Percentiles rank a stretch among this genome's conserved stretches.
phyloP scores from a whole-genome alignment of 2,329 filamentous ascomycete species.

The Paecilomyces formosus region DNA sequence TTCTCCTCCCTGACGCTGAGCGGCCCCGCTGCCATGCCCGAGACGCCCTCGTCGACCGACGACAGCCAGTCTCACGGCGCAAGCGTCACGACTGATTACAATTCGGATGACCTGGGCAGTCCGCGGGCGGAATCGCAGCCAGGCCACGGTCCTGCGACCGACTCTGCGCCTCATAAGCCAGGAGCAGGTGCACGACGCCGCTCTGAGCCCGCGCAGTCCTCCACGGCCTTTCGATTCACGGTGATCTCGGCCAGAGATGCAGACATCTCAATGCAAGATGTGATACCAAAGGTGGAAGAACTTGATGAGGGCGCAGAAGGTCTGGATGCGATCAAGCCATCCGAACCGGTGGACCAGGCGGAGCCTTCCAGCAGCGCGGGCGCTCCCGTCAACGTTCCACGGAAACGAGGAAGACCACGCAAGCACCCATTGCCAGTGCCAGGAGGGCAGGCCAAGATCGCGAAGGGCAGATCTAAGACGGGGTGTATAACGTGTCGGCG shows the following conservation, averaged over 20 bases:
- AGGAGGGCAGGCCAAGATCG: slow-evolving; percentile 57
- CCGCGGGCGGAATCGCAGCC: slow-evolving; percentile 3
- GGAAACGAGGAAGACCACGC: slow-evolving; percentile 70
- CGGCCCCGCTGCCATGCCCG: slow-evolving; percentile 11
- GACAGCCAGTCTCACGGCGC: slow-evolving; percentile 22
- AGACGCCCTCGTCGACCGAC: slow-evolving; percentile 17
- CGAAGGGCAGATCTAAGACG: slow-evolving; percentile 61
- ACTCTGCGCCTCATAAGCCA: slow-evolving; percentile 14
- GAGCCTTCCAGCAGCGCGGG: slow-evolving; percentile 13
- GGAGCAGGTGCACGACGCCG: slow-evolving; percentile 7
- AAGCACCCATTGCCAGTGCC: slow-evolving; percentile 65
- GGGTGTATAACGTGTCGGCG: slow-evolving; percentile 54
- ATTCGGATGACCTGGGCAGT: slow-evolving; percentile 16
- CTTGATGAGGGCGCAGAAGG: slow-evolving; percentile 39
- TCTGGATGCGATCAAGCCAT: slow-evolving; percentile 22
- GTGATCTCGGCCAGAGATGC: slow-evolving; percentile 14
- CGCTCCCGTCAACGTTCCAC: slow-evolving; percentile 31
- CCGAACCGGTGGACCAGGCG: slow-evolving; percentile 17
- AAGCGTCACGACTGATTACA: slow-evolving; percentile 26
- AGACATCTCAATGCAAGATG: slow-evolving; percentile 21
- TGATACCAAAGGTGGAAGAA: slow-evolving; percentile 50
- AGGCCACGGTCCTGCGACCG: background rate
- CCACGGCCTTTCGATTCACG: slow-evolving; percentile 16
- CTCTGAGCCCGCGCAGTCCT: slow-evolving; percentile 11
- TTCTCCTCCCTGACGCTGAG: slow-evolving; percentile 4